phyloP scores from a whole-genome alignment of 2,329 filamentous ascomycete genomes.

The Ascochyta lentis region DNA sequence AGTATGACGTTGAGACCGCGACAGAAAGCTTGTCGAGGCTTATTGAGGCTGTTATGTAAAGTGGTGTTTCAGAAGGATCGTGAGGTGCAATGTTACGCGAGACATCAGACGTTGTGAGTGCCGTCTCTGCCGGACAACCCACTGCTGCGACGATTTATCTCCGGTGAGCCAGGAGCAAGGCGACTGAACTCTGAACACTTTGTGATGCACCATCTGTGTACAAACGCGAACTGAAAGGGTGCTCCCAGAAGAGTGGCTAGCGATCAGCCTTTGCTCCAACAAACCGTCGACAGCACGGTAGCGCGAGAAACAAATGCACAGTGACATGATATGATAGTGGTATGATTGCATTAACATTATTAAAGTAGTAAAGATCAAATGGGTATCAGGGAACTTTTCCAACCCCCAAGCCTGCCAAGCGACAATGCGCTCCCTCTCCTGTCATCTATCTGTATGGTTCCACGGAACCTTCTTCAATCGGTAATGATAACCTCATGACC shows the following conservation, averaged over 20 bases:
- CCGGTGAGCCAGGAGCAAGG: not conserved
- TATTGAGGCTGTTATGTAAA: slow-evolving; percentile 3
- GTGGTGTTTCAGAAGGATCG: slow-evolving; percentile 8
- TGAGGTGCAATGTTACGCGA: slow-evolving; percentile 11
- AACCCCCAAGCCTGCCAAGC: not conserved
- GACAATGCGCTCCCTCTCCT: slow-evolving; percentile 2
- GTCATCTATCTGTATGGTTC: not conserved
- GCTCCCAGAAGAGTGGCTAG: not conserved
- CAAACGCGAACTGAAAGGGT: not conserved
- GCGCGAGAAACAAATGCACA: not conserved
- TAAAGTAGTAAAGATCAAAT: slow-evolving; percentile 14
- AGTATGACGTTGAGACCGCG: slow-evolving; percentile 6
- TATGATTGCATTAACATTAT: slow-evolving; percentile 8
- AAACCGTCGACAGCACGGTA: not conserved
- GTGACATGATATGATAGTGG: not conserved
- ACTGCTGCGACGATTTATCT: not conserved
- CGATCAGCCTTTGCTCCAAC: not conserved
- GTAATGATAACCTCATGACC: slow-evolving; percentile 8
- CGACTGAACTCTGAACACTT: not conserved
- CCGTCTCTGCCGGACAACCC: not conserved
- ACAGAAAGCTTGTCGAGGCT: slow-evolving; percentile 19
- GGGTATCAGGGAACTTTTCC: slow-evolving; percentile 16
- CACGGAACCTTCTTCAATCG: slow-evolving; percentile 1
- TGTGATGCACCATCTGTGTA: not conserved
- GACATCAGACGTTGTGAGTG: slow-evolving; percentile 3